Evolutionary conservation across 306 rosid genomes (phyloP).

Genomic region (Pterocarpus santalinus): DNA sequence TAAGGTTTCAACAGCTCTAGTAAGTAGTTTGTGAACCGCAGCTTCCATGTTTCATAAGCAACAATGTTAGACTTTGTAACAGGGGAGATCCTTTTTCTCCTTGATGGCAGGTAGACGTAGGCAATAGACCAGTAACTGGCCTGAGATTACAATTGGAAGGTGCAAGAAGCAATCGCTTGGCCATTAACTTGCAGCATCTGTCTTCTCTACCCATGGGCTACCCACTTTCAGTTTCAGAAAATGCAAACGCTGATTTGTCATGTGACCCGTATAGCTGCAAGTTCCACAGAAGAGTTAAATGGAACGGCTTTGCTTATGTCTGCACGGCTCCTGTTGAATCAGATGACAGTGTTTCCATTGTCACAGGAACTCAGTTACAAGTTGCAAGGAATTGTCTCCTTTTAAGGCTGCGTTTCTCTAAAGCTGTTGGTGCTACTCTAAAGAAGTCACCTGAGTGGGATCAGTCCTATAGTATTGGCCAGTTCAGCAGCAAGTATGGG

Average conservation of each 20-base stretch:
- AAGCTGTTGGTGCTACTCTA: constrained; percentile 48
- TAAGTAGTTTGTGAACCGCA: too few species aligned
- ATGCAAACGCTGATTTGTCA: constrained; percentile 60
- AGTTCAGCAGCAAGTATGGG: constrained; percentile 5
- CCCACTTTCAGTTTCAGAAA: constrained; percentile 68
- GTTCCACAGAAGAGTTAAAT: constrained; percentile 71
- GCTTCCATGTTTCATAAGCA: not conserved
- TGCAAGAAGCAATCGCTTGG: constrained; percentile 79
- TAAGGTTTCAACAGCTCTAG: too few species aligned
- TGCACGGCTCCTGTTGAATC: constrained; percentile 93
- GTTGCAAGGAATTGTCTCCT: constrained; percentile 69
- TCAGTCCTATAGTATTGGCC: constrained; percentile 22
- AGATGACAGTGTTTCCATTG: constrained; percentile 75
- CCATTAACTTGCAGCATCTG: constrained; percentile 85
- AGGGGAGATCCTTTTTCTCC: not conserved
- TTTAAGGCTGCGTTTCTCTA: constrained; percentile 55
- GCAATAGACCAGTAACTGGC: constrained; percentile 90
- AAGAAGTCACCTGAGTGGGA: constrained; percentile 56
- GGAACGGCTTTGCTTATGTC: constrained; percentile 81
- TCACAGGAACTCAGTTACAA: constrained; percentile 86
- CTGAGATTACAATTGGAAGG: constrained; percentile 86
- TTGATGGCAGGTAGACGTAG: constrained; percentile 80
- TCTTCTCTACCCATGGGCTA: constrained; percentile 77
- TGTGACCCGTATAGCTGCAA: constrained; percentile 63
- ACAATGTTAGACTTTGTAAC: too few species aligned